These are phyloP conservation scores for Dorcoceras hygrometricum DNA, from an alignment of 257 asterid species.

Conservation along the genomic window DNA sequence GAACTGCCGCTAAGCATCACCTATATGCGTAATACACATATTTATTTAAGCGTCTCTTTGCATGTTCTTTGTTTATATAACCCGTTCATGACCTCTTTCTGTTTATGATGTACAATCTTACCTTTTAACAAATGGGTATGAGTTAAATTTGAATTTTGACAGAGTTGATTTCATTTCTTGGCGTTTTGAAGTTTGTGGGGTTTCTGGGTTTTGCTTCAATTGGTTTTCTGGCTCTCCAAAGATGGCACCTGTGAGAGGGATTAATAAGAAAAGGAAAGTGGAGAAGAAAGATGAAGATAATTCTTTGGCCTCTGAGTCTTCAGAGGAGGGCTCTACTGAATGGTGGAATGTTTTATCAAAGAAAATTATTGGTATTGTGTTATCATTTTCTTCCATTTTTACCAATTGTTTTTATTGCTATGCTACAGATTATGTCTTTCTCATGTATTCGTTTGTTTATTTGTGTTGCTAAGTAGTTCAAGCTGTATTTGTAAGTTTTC, in stretches of 20 bases:
- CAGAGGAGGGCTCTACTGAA: constrained; percentile 57
- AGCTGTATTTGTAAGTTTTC: constrained; percentile 9
- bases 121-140: constrained; percentile 19
- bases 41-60: constrained; percentile 16
- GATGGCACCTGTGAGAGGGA: constrained; percentile 72
- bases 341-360: constrained; percentile 65
- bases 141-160: constrained; percentile 29
- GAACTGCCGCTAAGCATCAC: constrained; percentile 18
- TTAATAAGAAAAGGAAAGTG: constrained; percentile 58
- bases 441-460: constrained; percentile 8
- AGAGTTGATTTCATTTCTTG: constrained; percentile 20
- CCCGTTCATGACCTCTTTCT: constrained; percentile 27
- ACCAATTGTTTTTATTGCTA: constrained; percentile 23
- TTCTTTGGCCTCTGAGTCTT: constrained; percentile 45
- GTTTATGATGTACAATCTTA: constrained; percentile 17
- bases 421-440: constrained; percentile 17
- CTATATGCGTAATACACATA: constrained; percentile 17
- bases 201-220: constrained; percentile 33
- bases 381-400: constrained; percentile 4
- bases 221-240: constrained; percentile 13
- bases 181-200: constrained; percentile 16
- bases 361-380: constrained; percentile 47
- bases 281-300: constrained; percentile 55
- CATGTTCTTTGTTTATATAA: constrained; percentile 22
- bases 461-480: constrained; percentile 9